Evolutionary conservation across 108 stramenopile genomes (phyloP), one percentile per base, ranked within the genome.

Genomic region (Discostella pseudostelligera): DNA sequence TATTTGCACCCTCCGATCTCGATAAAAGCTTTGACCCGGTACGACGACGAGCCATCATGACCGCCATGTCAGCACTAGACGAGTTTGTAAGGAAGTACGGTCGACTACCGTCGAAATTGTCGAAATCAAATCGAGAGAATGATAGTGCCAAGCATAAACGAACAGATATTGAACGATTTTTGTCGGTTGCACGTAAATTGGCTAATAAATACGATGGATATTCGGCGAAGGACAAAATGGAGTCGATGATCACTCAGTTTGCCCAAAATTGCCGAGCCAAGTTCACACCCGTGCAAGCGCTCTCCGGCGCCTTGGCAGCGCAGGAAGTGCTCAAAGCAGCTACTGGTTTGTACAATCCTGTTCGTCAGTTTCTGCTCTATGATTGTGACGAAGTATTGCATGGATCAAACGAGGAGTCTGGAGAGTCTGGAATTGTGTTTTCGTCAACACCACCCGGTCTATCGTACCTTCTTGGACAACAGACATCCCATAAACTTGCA

Each of bases 301-400:
- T 92, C 9, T 78, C 81, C 42, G 93, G 90, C 19, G 93, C 93
- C 21, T 62, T 94, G 28, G 87, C 85, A 48, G 83, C 93, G 14
- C 93, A 94, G 66, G 93, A 94, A 72, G 87, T 84, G 20, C 70
- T 94, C 24, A 94, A 94, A 64, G 88, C 88, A 47, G 84, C 81
- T 2, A 84, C 82, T 64, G 87, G 90, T 19, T 77, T 90, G 22
- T 94, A 94, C 80, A 89, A 83, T 50, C 93, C 93, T 17, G 81
- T 94, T 25, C 76, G 76, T 28, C 93, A 94, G 56, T 90, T 94
- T 72, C 68, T 94, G 19, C 47, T 94, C n/a, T 92, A 87, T 53
- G 93, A 94, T 79, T 94, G 93, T 57, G 90, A 94, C 62, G 93
- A 94, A 69, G 74, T 94, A 4, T 62, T 94, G 65, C 62, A 69